Percentiles rank a stretch among this genome's conserved stretches.
Evolutionary conservation across 257 asterid species (phyloP).

Genomic region (Solanum paucissectum): DNA sequence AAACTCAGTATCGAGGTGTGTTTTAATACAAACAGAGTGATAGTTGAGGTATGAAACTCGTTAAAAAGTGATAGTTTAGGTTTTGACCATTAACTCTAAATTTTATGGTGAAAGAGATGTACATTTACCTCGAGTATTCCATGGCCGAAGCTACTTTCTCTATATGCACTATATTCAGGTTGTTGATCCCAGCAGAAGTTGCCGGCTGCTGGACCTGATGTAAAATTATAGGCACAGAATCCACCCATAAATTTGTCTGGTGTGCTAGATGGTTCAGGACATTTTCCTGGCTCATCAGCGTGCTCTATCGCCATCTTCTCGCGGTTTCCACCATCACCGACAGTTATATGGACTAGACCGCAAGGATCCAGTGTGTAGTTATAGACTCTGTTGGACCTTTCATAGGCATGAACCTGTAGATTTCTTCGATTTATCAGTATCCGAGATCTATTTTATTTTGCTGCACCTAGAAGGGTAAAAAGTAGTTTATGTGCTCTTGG

Average conservation of each 20-base stretch:
- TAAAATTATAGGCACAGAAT: conserved; percentile 68
- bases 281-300: conserved; percentile 61
- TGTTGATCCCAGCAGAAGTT: conserved; percentile 90
- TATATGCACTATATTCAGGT: conserved; percentile 83
- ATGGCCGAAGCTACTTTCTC: conserved; percentile 92
- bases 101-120: background rate
- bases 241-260: conserved; percentile 78
- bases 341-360: conserved; percentile 68
- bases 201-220: conserved; percentile 84
- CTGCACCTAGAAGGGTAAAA: background rate
- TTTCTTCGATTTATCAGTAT: background rate
- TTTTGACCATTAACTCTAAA: background rate
- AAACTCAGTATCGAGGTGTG: background rate
- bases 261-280: conserved; percentile 68
- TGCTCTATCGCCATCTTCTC: conserved; percentile 76
- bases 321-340: conserved; percentile 92
- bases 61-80: background rate
- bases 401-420: conserved; percentile 83
- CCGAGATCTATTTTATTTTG: background rate
- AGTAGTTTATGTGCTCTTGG: background rate
- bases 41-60: background rate
- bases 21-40: background rate
- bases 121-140: conserved; percentile 72
- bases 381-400: conserved; percentile 89
- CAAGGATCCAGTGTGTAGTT: conserved; percentile 81